A percentile compares a stretch with the other conserved stretches of the same genome.
Conservation (phyloP, 2,329 filamentous ascomycete genomes). For the Colletotrichum incanum region DNA sequence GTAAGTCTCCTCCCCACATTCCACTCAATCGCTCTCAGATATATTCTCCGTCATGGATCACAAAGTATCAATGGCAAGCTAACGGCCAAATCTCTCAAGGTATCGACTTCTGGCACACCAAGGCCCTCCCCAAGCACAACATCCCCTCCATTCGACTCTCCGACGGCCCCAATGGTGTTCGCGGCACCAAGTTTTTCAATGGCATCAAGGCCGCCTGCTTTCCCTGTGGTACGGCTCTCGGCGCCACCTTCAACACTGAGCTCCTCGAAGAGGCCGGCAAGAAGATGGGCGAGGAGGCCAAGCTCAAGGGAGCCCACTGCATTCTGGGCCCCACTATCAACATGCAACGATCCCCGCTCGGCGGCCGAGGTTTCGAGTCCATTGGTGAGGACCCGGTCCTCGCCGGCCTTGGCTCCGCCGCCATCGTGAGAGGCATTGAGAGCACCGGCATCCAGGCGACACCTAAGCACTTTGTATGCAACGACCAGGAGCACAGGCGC, state of each 20-base stretch:
- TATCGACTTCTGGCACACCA: conserved; percentile 80
- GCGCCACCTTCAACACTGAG: conserved; percentile 70
- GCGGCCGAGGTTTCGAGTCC: conserved; percentile 73
- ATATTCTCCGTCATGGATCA: background rate
- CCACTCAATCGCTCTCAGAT: background rate
- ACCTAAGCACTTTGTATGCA: conserved; percentile 75
- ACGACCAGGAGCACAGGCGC: conserved; percentile 73
- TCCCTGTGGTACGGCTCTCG: conserved; percentile 72
- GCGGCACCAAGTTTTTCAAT: conserved; percentile 79
- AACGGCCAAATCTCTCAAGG: conserved; percentile 54
- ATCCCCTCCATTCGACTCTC: conserved; percentile 77
- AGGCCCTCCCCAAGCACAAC: conserved; percentile 71
- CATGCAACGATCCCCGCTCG: conserved; percentile 73
- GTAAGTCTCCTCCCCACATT: conserved; percentile 49
- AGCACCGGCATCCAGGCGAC: conserved; percentile 70
- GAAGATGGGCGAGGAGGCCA: conserved; percentile 68
- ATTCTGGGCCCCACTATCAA: conserved; percentile 76
- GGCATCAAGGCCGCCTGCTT: conserved; percentile 73
- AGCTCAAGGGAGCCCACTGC: conserved; percentile 70
- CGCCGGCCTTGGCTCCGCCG: conserved; percentile 68
- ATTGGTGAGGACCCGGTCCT: conserved; percentile 72
- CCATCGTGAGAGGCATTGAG: conserved; percentile 70
- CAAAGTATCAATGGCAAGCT: background rate
- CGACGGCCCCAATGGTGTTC: conserved; percentile 80
- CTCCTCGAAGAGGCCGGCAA: conserved; percentile 67